phyloP scores from a whole-genome alignment of 202 grass and related monocot species.

The Schoenoplectus tabernaemontani region DNA sequence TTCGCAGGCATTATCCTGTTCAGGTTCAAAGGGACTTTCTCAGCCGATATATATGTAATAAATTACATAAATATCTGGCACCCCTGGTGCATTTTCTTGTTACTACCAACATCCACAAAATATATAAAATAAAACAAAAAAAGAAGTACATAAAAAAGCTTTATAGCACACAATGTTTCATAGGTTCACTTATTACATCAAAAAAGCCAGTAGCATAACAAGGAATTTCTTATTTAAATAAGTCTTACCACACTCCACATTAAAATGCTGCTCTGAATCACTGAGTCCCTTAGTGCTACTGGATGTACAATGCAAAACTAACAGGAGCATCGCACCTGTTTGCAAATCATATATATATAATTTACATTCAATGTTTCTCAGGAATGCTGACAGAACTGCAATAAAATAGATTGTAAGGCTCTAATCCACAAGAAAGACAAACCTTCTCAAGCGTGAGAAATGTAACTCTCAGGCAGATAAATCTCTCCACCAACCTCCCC shows the following conservation, averaged over 20 bases:
- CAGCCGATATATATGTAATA: conserved; percentile 61
- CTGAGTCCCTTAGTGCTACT: background rate
- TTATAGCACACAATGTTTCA: conserved; percentile 37
- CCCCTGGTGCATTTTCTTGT: conserved; percentile 93
- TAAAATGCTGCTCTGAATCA: conserved; percentile 3
- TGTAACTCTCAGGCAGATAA: conserved; percentile 84
- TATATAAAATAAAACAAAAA: conserved; percentile 22
- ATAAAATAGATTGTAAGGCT: conserved; percentile 7
- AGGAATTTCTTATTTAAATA: conserved; percentile 53
- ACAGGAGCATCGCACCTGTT: background rate
- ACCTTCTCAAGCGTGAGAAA: conserved; percentile 58
- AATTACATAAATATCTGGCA: conserved; percentile 64
- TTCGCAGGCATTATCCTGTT: conserved; percentile 99
- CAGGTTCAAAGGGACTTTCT: conserved; percentile 99
- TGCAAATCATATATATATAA: conserved; percentile 2
- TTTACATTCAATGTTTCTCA: background rate
- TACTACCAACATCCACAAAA: conserved; percentile 44
- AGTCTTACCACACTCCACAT: conserved; percentile 62
- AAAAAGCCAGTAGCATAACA: conserved; percentile 24
- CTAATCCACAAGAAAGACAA: conserved; percentile 23
- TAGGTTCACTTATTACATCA: conserved; percentile 32
- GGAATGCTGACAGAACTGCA: background rate
- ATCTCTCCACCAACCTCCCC: conserved; percentile 97
- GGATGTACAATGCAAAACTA: background rate
- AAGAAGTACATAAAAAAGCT: conserved; percentile 25